Percentiles rank a stretch among this genome's conserved stretches.
Conservation (phyloP, 108 stramenopile genomes). For the Schizochytrium sp. region DNA sequence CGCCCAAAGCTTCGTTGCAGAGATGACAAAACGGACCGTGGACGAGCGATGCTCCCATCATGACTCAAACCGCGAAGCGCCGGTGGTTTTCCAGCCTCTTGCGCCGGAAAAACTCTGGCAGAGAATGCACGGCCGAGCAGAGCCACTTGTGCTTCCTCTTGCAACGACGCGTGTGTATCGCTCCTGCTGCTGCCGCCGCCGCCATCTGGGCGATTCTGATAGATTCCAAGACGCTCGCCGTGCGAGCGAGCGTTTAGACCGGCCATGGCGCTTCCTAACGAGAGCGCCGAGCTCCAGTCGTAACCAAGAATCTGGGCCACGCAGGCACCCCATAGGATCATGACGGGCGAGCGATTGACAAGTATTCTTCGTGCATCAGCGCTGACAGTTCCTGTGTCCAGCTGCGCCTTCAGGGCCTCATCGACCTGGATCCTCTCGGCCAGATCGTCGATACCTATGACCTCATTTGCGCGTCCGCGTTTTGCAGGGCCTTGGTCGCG, state of each 20-base stretch:
- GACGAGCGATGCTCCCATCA: neutral
- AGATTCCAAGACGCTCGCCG: neutral
- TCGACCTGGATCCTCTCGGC: neutral
- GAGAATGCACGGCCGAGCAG: too few species aligned
- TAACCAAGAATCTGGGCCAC: neutral
- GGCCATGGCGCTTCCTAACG: neutral
- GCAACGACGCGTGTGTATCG: too few species aligned
- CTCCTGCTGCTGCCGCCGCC: too few species aligned
- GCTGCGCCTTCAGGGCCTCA: neutral
- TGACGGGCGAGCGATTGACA: neutral
- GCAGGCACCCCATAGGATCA: constrained; percentile 3
- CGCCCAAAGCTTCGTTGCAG: neutral
- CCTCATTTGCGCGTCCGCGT: neutral
- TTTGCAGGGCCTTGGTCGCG: neutral
- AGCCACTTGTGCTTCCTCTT: too few species aligned
- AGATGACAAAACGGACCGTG: neutral
- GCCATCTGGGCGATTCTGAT: too few species aligned
- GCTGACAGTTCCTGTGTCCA: neutral
- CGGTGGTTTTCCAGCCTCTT: too few species aligned
- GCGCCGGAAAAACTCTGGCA: too few species aligned
- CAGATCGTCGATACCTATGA: neutral
- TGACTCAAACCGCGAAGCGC: neutral
- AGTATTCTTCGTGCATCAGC: neutral
- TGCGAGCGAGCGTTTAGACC: neutral
- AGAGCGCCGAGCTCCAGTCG: neutral